Base-by-base conservation (phyloP, 2,329 filamentous ascomycete genomes). In the Colletotrichum orchidophilum region DNA sequence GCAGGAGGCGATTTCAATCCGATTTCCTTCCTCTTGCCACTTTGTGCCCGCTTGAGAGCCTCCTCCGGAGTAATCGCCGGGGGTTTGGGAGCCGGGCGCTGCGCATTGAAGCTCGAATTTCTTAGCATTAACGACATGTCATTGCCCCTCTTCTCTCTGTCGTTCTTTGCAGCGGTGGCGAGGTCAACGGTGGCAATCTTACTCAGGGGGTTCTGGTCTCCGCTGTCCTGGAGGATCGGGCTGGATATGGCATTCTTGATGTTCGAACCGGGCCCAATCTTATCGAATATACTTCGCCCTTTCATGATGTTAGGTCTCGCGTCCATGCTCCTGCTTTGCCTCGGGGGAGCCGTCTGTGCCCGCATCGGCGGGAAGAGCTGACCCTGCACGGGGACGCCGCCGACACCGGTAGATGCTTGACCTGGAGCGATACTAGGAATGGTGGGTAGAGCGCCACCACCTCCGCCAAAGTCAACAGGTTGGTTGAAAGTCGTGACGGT, bases 161-260 rank as follows among this genome's bases (percentile, higher is more conserved):
- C 86, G 15, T 83, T 83, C 70, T 75, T 80, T 1, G 82, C 84
- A 2, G 87, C 87, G 1, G 84, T 85, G 11, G 82, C 81, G 39
- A 90, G 79, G 63, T 87, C 87, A 33, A 88, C 79, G 0, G 86
- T 88, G 6, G 83, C 76, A 21, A 87, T 85, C 73, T 82, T 86
- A 61, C 79, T 80, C 49, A 85, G 75, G 0, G 86, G 82, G 63
- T 83, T 86, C 24, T 78, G 74, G 27, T 79, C 80, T 26, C 76
- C 76, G 39, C 63, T 68, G 49, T 78, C 73, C 70, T 81, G 78
- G 13, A 87, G 74, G 42, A 89, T 82, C 0, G 88, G 87, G 13
- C 82, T 80, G 12, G 87, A 89, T 39, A 90, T 90, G 5, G 76
- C 75, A 21, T 86, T 73, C 67, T 83, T 87, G 27, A 75, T 72